Conservation (phyloP, 2,329 filamentous ascomycete genomes). For the Cladorrhinum sp. region DNA sequence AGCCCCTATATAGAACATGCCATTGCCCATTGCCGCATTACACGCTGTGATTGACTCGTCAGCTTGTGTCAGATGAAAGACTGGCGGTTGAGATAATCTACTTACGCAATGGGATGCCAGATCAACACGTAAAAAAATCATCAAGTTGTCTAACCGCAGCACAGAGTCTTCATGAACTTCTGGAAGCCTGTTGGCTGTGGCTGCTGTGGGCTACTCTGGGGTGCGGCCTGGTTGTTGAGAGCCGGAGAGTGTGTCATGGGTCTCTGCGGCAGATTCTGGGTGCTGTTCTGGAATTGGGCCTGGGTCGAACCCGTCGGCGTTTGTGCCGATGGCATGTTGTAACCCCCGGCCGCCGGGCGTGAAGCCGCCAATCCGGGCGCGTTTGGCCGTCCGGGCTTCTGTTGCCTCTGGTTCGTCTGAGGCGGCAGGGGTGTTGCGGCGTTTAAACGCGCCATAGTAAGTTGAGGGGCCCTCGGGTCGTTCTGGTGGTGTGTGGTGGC, state of each 20-base stretch:
- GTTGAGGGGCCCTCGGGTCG: constrained; percentile 54
- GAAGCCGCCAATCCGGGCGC: constrained; percentile 63
- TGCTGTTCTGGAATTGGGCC: constrained; percentile 95
- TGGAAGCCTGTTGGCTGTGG: constrained; percentile 77
- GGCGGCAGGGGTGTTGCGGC: constrained; percentile 86
- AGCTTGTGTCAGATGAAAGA: background rate
- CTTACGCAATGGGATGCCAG: constrained; percentile 18
- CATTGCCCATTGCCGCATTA: constrained; percentile 2
- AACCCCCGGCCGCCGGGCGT: constrained; percentile 61
- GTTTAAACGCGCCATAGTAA: constrained; percentile 88
- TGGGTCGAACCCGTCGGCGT: constrained; percentile 89
- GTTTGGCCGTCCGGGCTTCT: constrained; percentile 73
- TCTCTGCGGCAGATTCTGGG: constrained; percentile 74
- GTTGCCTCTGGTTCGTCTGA: constrained; percentile 60
- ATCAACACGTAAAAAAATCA: constrained; percentile 10
- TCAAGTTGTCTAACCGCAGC: constrained; percentile 65
- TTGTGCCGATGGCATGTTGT: constrained; percentile 62
- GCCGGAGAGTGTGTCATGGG: constrained; percentile 54
- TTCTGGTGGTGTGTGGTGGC: constrained; percentile 61
- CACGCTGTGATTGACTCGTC: background rate
- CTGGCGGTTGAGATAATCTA: background rate
- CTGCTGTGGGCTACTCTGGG: constrained; percentile 52
- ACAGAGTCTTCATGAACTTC: constrained; percentile 89
- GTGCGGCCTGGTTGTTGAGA: constrained; percentile 38
- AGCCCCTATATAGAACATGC: constrained; percentile 25